Base-by-base conservation (phyloP, 2,329 filamentous ascomycete genomes). In the Ustilaginoidea virens region DNA sequence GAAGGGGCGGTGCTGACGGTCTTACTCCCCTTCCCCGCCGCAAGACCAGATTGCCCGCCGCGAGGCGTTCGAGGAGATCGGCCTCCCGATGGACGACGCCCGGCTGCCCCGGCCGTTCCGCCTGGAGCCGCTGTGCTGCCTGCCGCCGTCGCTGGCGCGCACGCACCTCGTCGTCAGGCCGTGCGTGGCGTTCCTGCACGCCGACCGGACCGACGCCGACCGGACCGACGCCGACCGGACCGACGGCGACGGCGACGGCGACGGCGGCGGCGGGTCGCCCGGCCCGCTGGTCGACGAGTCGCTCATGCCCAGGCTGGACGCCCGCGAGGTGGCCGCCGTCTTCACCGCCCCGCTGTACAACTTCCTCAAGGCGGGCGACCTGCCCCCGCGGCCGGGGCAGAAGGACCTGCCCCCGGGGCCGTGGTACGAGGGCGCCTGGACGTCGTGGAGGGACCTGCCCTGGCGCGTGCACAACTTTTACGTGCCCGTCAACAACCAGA, bases 381-480 rank as follows among this genome's bases (percentile, higher is more conserved):
- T 80, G 36, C 51, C 60, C 3, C 50, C 50, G 2, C 44, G 46
- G 8, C 36, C 49, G 32, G 44, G 55, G 38, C 35, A 49, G 42
- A 32, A 49, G 42, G 32, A 38, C 14, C 54, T 54, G 37, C 68
- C 52, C 31, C 58, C 51, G 20, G 71, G 72, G 0, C 64, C 72
- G 32, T 96, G 86, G 86, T 94, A 96, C 58, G 66, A 77, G 33
- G 87, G 87, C 7, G 58, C 56, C 17, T 94, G 87, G 87, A 70
- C 74, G 30, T 61, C 73, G 38, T 93, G 77, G 74, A 74, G 90
- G 49, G 70, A 78, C 37, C 60, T 62, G 29, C 66, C 67, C n/a
- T 96, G 86, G 87, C 58, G 66, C 41, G 66, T 92, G 63, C 87
- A 94, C 54, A 86, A 87, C 54, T 96, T 94, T 56, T 80, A 81